Base-by-base conservation (phyloP, 2,329 filamentous ascomycete species). In the Stenocarpella maydis region DNA sequence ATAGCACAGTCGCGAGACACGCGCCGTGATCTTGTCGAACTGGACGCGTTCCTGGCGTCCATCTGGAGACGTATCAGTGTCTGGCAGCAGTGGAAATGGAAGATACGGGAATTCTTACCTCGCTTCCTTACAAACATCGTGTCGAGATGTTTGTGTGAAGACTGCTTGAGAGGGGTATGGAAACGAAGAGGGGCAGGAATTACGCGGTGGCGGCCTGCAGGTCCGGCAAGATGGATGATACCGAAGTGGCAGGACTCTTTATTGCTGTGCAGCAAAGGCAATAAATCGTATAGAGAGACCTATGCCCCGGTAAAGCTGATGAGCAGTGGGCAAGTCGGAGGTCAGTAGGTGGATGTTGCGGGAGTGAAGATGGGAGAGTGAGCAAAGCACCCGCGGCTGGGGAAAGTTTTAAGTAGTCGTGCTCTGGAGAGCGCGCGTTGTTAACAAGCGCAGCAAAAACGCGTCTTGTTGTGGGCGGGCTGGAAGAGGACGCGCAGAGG, bases 11-110 rank as follows among this genome's bases (percentile, higher is more conserved):
- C 96, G 91, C 55, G 96, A 98, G 75, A 99, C 96, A 83, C 96
- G 94, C 77, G 96, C 96, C 78, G 96, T 98, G 89, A 99, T 99
- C 87, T 99, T 99, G 88, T 99, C 96, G 86, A 99, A 99, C 82
- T 99, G 96, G 74, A 99, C 96, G 82, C 96, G 96, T 88, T 99
- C 96, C 87, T 98, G 97, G 87, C 96, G 96, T 84, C 95, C 95
- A 88, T 99, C 96, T 98, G 68, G 14, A 19, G 12, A 26, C 28
- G 9, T 39, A 37, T 69, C 63, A 71, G 69, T 52, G 3, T 61
- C 52, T 4, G 19, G 3, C 26, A 21, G 31, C 7, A 21, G 17
- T 34, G 8, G 17, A 37, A 28, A 37, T 45, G 12, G 15, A 4
- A 17, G 41, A 24, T 4, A 12, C 14, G 24, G 26, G 31, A 28